These are phyloP conservation scores for Fraxinus sp. DNA, from an alignment of 305 asterid genomes.

Conservation along the genomic window DNA sequence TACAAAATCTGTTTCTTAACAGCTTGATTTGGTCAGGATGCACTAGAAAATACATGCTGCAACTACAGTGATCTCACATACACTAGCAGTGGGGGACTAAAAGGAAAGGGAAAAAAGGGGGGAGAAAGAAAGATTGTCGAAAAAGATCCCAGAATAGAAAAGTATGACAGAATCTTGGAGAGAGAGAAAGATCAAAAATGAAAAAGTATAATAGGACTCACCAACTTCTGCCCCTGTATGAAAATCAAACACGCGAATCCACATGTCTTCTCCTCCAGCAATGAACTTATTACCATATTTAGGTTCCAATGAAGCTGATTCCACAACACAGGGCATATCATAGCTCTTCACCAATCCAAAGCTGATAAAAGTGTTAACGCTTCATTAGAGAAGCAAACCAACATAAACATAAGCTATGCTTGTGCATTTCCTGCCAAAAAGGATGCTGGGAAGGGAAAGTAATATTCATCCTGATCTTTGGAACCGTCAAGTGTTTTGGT, in stretches of 20 bases:
- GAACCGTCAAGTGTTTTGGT: not conserved
- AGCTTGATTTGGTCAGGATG: not conserved
- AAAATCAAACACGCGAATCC: conserved; percentile 87
- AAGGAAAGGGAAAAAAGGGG: not conserved
- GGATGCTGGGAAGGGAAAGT: not conserved
- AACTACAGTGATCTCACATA: not conserved
- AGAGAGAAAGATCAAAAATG: not conserved
- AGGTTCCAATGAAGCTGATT: conserved; percentile 95
- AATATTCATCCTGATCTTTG: not conserved
- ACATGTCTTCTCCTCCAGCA: conserved; percentile 98
- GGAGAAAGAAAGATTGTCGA: not conserved
- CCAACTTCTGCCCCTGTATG: conserved; percentile 86
- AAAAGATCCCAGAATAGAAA: not conserved
- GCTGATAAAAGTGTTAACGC: conserved; percentile 34
- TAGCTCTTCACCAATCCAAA: conserved; percentile 86
- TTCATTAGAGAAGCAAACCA: not conserved
- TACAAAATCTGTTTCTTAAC: not conserved
- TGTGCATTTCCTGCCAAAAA: not conserved
- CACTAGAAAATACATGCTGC: not conserved
- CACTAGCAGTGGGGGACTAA: not conserved
- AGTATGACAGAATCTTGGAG: not conserved
- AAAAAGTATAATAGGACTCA: conserved; percentile 21
- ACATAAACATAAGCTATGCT: not conserved
- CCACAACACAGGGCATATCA: conserved; percentile 80
- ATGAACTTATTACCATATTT: conserved; percentile 80